Evolutionary conservation across 73 alveolate genomes (phyloP).

Genomic region (Breviolum minutum): DNA sequence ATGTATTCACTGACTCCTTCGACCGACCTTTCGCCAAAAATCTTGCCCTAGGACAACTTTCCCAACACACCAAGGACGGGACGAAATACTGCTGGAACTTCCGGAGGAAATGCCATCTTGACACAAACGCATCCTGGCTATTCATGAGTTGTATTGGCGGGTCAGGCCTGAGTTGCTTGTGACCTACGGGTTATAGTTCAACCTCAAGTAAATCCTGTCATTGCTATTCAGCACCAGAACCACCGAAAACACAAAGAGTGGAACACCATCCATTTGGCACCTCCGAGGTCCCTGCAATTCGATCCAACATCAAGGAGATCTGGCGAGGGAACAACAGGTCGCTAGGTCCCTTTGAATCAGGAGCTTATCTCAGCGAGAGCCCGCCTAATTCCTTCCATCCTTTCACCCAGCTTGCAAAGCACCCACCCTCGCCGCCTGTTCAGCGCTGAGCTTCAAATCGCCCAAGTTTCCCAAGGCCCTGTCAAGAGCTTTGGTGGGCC

Average conservation of each 20-base stretch:
- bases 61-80: too few relatives aligned
- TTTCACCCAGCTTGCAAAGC: too few relatives aligned
- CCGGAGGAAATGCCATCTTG: constrained; percentile 65
- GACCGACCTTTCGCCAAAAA: too few relatives aligned
- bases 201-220: too few relatives aligned
- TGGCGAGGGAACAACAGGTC: not conserved
- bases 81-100: constrained; percentile 57
- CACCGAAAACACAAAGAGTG: too few relatives aligned
- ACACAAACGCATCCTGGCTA: constrained; percentile 1
- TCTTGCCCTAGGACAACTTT: not conserved
- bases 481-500: not conserved
- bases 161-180: too few relatives aligned
- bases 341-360: not conserved
- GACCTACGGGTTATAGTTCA: too few relatives aligned
- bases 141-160: not conserved
- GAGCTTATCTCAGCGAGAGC: too few relatives aligned
- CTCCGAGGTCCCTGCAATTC: not conserved
- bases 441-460: constrained; percentile 37
- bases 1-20: not conserved
- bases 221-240: too few relatives aligned
- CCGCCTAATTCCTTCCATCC: too few relatives aligned
- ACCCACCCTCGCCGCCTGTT: constrained; percentile 9
- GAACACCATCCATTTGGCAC: not conserved
- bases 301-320: constrained; percentile 47
- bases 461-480: constrained; percentile 16